Base-by-base conservation (phyloP, 345 rosid species). In the Heritiera fomes region DNA sequence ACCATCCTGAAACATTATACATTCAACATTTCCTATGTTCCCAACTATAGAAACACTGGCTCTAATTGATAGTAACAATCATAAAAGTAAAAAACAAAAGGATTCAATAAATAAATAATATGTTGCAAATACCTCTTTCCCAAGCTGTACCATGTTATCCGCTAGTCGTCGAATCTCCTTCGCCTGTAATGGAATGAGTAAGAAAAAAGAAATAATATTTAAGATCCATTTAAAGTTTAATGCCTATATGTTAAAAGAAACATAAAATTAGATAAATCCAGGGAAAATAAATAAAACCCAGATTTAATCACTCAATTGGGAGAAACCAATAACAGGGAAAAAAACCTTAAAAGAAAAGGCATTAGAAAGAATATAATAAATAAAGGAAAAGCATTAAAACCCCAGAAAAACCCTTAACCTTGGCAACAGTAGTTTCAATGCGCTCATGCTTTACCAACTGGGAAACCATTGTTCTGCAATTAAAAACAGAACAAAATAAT, bases 381-480 rank as follows among this genome's bases (percentile, higher is more conserved):
- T 2, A 43, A n/a, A 68, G 2, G 15, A 17, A 28, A 6, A 40
- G 1, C 49, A 65, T 40, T 13, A 30, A 85, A 78, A 85, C 79
- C 77, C 73, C 77, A 81, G 75, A 47, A 78, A 85, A 66, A 77
- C 77, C 84, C 79, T 56, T 2, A 75, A 88, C 99, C 92, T 93
- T 95, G 23, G 98, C 89, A 75, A 95, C 96, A 14, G 97, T 93
- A 76, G 99, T 95, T 73, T 93, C 97, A 13, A 93, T 91, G 5
- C 98, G 88, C 84, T 95, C 98, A 79, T 93, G 99, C 86, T 93
- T 93, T 80, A 93, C 93, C 89, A 95, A 50, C 77, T 93, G 98
- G n/a, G 99, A 95, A 38, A 92, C 99, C 97, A 95, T 85, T 50
- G 97, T 93, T 83, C 99, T 93, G 86, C 28, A 40, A 71, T 59